Evolutionary conservation across 495 filamentous ascomycete species (phyloP), one percentile per base, ranked within the genome.

Genomic region (Rhypophila decipiens): DNA sequence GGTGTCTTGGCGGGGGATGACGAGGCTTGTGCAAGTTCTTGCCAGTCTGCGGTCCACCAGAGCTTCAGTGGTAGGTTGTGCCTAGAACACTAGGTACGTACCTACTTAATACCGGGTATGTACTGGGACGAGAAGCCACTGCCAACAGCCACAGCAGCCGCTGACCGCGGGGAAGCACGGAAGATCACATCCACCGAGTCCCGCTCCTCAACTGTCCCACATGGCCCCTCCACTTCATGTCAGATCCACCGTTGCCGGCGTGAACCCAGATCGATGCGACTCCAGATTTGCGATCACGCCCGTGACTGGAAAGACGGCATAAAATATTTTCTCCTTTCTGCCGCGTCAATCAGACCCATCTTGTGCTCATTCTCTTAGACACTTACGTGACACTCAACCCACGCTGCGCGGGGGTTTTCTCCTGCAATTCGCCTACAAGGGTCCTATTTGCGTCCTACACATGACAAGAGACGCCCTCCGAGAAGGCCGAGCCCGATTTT

Each of bases 11-110:
- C 46, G 46, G 44, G 17, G 29, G 23, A 38, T 50, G 35, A 45
- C 46, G 42, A 54, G 51, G 51, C 51, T 46, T 18, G 41, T 44
- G 42, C 33, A 22, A 27, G 41, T 40, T n/a, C n/a, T n/a, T n/a
- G n/a, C n/a, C n/a, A n/a, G n/a, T n/a, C n/a, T n/a, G n/a, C n/a
- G 36, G 23, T 21, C 27, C 27, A 27, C 13, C 23, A 13, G 23
- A 41, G 19, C 15, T n/a, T 46, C 36, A 19, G 34, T 13, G 42
- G 15, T 31, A 13, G 27, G 27, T 13, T 13, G 7, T 31, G 27
- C 13, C 27, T n/a, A n/a, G 13, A 13, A 7, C 27, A 31, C 27
- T 31, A 13, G 13, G 13, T 7, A 31, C 13, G 27, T 7, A 31
- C 27, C 27, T 31, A 7, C 7, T 31, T 13, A 7, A 31, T 13